Percentiles rank a stretch among this genome's conserved stretches.
These are phyloP conservation scores for Lipomyces lipofer DNA, from an alignment of 805 yeast species.

Conservation along the genomic window DNA sequence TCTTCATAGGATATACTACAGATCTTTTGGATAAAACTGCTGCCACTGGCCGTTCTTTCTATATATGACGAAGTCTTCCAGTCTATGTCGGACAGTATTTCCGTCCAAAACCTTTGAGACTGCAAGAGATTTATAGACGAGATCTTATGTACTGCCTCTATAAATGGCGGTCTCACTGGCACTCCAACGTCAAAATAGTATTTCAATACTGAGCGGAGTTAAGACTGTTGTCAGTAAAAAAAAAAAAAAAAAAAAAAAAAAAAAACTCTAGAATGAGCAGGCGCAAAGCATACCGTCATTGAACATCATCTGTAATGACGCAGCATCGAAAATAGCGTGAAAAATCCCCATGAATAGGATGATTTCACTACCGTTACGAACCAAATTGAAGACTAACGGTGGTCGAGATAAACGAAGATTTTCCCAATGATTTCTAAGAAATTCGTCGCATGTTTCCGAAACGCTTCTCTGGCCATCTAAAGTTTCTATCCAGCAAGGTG, in stretches of 20 bases:
- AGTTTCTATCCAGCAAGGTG: conserved; percentile 19
- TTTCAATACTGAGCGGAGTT: conserved; percentile 4
- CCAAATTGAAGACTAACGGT: conserved; percentile 11
- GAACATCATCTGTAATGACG: conserved; percentile 23
- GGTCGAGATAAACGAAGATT: conserved; percentile 20
- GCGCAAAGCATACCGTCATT: conserved; percentile 22
- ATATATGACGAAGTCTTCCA: too few species aligned
- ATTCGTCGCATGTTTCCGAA: background rate
- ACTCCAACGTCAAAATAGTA: conserved; percentile 14
- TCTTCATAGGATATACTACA: background rate
- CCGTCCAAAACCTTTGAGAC: conserved; percentile 16
- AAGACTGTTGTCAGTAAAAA: background rate
- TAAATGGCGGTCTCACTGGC: conserved; percentile 23
- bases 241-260: background rate
- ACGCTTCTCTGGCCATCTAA: background rate
- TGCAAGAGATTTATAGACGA: background rate
- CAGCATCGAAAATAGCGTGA: conserved; percentile 35
- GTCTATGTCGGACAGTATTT: conserved; percentile 1
- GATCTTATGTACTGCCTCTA: conserved; percentile 19
- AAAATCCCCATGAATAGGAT: conserved; percentile 21
- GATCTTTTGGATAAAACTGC: background rate
- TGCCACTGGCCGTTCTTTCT: background rate
- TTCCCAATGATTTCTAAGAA: conserved; percentile 13
- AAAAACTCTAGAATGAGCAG: too few species aligned
- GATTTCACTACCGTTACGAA: background rate